These are phyloP conservation scores for Taphrina confusa DNA, from an alignment of 1,139 yeast species.

Conservation along the genomic window DNA sequence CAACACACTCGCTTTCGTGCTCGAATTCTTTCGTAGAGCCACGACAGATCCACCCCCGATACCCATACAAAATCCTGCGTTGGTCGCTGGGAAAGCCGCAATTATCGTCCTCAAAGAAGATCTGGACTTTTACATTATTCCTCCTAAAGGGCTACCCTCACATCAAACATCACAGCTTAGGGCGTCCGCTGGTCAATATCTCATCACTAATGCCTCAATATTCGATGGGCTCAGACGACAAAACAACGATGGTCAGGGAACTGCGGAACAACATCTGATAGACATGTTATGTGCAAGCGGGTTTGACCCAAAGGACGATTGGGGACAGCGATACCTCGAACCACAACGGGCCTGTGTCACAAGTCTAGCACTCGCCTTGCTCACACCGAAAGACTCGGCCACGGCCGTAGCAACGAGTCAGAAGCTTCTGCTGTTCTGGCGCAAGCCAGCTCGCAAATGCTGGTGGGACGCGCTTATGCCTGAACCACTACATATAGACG, in stretches of 20 bases:
- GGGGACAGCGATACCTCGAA: slow-evolving; percentile 89
- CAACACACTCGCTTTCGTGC: slow-evolving; percentile 76
- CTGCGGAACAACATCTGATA: slow-evolving; percentile 91
- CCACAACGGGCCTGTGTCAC: slow-evolving; percentile 83
- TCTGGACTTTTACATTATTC: slow-evolving; percentile 87
- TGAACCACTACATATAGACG: slow-evolving; percentile 53
- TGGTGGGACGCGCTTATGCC: slow-evolving; percentile 73
- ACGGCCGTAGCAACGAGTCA: slow-evolving; percentile 54
- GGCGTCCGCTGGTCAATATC: slow-evolving; percentile 52
- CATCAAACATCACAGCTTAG: slow-evolving; percentile 14
- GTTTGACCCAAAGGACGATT: slow-evolving; percentile 62
- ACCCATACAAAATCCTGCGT: slow-evolving; percentile 52
- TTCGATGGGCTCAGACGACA: slow-evolving; percentile 62
- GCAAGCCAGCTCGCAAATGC: slow-evolving; percentile 97
- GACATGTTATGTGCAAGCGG: slow-evolving; percentile 96
- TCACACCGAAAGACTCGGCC: slow-evolving; percentile 42
- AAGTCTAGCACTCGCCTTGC: slow-evolving; percentile 78
- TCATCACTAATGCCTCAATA: slow-evolving; percentile 60
- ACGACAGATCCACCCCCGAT: slow-evolving; percentile 39
- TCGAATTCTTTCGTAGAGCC: slow-evolving; percentile 62
- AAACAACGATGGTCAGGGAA: slow-evolving; percentile 51
- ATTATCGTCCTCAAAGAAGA: slow-evolving; percentile 92
- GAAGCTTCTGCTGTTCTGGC: slow-evolving; percentile 87
- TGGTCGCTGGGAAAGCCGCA: slow-evolving; percentile 79
- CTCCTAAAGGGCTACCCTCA: slow-evolving; percentile 52